Evolutionary conservation across 106 monocot species (phyloP).

Genomic region (Platanthera guangdongensis): DNA sequence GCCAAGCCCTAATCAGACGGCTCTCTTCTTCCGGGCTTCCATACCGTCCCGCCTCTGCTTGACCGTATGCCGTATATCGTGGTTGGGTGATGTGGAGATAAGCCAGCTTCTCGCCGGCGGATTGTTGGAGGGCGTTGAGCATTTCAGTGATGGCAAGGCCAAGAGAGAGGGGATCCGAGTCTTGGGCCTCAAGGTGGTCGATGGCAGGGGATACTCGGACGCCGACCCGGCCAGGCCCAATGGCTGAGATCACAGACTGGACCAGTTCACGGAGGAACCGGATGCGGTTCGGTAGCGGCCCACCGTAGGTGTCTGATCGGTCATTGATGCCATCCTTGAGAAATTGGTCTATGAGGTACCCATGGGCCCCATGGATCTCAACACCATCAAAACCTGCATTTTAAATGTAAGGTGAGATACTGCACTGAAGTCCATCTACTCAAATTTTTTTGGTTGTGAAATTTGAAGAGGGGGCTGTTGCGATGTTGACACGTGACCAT

Average conservation of each 20-base stretch:
- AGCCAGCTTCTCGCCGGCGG: constrained; percentile 35
- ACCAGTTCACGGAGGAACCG: constrained; percentile 52
- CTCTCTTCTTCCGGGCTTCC: constrained; percentile 54
- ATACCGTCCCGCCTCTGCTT: constrained; percentile 64
- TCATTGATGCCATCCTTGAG: constrained; percentile 98
- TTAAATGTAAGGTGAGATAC: too few species aligned
- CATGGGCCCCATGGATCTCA: constrained; percentile 97
- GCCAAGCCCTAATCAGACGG: constrained; percentile 41
- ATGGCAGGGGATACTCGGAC: constrained; percentile 87
- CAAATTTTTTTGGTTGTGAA: too few species aligned
- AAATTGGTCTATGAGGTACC: constrained; percentile 93
- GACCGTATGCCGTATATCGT: constrained; percentile 80
- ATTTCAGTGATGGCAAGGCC: constrained; percentile 46
- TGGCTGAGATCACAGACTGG: constrained; percentile 36
- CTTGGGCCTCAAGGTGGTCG: constrained; percentile 82
- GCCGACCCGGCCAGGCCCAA: constrained; percentile 56
- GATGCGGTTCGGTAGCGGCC: constrained; percentile 51
- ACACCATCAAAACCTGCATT: constrained; percentile 73
- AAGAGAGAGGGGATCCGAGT: constrained; percentile 54
- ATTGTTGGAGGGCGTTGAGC: constrained; percentile 54
- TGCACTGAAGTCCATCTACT: too few species aligned
- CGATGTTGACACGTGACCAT: too few species aligned
- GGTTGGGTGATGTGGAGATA: constrained; percentile 96
- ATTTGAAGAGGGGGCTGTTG: too few species aligned
- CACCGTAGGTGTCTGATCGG: constrained; percentile 66